These are phyloP conservation scores for Annulohypoxylon nitens DNA, from an alignment of 495 filamentous ascomycete species.

Conservation along the genomic window DNA sequence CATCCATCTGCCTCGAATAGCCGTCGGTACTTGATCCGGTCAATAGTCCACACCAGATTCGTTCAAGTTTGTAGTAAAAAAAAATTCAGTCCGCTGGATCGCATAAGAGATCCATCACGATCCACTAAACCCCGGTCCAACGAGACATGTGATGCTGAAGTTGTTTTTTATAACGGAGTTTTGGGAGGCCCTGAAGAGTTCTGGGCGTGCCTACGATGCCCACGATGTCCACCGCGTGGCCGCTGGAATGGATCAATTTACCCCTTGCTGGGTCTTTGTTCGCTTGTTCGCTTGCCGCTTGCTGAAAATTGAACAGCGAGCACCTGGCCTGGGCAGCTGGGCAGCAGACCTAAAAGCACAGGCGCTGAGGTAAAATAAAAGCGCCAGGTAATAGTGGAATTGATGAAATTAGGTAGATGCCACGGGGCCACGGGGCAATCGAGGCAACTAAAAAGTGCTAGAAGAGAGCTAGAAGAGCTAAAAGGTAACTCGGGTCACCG, in stretches of 20 bases:
- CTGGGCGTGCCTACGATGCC: slow-evolving; percentile 21
- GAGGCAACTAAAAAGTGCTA: neutral
- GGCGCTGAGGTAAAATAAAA: neutral
- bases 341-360: too few species aligned
- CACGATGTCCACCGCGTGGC: slow-evolving; percentile 23
- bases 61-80: slow-evolving; percentile 31
- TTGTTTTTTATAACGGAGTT: slow-evolving; percentile 31
- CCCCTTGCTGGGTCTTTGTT: slow-evolving; percentile 14
- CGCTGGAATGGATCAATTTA: slow-evolving; percentile 6
- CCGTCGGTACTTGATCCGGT: slow-evolving; percentile 45
- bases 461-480: neutral
- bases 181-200: slow-evolving; percentile 21
- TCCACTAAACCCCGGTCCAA: slow-evolving; percentile 45
- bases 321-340: neutral
- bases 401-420: neutral
- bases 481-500: slow-evolving; percentile 39
- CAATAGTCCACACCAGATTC: slow-evolving; percentile 27
- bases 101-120: slow-evolving; percentile 46
- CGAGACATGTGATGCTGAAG: slow-evolving; percentile 45
- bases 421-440: neutral
- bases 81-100: slow-evolving; percentile 44
- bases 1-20: slow-evolving; percentile 36
- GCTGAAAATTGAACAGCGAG: neutral
- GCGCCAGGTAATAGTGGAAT: neutral
- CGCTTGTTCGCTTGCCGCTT: slow-evolving; percentile 5